Conservation (phyloP, 495 filamentous ascomycete genomes). For the Aspergillus panamensis region DNA sequence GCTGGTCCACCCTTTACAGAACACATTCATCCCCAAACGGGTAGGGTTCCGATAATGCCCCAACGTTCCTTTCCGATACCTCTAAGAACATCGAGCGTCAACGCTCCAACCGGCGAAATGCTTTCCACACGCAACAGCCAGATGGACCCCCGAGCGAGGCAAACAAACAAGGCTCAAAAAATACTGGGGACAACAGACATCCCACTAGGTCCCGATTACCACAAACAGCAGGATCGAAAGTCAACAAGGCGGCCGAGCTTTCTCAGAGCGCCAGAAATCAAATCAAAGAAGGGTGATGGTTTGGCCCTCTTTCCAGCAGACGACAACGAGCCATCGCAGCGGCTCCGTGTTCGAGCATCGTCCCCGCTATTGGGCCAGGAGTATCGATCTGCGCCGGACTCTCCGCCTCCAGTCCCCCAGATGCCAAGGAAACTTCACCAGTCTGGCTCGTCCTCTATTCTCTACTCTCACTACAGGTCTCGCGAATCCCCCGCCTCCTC, state of each 20-base stretch:
- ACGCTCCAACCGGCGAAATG: conserved; percentile 14
- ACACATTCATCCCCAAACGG: not conserved
- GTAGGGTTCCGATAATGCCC: conserved; percentile 9
- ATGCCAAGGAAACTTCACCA: conserved; percentile 34
- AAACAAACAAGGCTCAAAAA: conserved; percentile 36
- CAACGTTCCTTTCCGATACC: conserved; percentile 27
- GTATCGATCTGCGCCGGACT: conserved; percentile 28
- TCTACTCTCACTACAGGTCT: conserved; percentile 39
- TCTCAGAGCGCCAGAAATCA: conserved; percentile 30
- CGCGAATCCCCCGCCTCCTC: conserved; percentile 27
- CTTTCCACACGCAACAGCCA: conserved; percentile 19
- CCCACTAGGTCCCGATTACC: conserved; percentile 24
- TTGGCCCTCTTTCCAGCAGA: conserved; percentile 32
- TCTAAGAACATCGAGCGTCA: conserved; percentile 33
- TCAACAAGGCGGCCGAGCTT: conserved; percentile 29
- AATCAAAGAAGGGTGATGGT: conserved; percentile 21
- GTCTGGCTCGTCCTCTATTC: conserved; percentile 35
- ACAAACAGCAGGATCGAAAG: conserved; percentile 22
- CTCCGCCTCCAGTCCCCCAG: conserved; percentile 26
- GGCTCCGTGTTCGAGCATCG: conserved; percentile 43
- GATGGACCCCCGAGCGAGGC: conserved; percentile 21
- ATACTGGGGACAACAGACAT: conserved; percentile 37
- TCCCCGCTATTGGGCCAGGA: conserved; percentile 42
- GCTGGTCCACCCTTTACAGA: not conserved
- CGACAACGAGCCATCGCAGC: conserved; percentile 21